A percentile compares a stretch with the other conserved stretches of the same genome.
phyloP scores from a whole-genome alignment of 345 rosid species.

The Eucalyptus tenuipes region DNA sequence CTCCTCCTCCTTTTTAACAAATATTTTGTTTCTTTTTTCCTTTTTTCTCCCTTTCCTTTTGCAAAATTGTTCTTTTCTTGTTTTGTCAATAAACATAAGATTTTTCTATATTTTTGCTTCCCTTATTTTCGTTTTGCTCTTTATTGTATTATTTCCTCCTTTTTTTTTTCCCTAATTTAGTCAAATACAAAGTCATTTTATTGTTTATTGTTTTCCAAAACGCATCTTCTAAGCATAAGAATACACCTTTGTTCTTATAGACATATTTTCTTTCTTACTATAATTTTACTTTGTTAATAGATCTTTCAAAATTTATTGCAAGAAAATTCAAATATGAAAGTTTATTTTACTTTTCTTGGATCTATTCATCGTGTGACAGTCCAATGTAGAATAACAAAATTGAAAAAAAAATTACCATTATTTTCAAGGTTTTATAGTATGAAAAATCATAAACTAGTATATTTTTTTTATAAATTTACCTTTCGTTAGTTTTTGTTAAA shows the following conservation, averaged over 20 bases:
- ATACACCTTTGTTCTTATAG: background rate
- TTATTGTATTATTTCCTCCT: too few relatives aligned
- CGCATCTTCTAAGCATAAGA: background rate
- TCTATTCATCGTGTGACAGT: background rate
- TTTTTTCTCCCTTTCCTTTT: too few relatives aligned
- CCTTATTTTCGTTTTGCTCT: background rate
- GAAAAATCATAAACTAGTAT: too few relatives aligned
- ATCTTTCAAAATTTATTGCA: background rate
- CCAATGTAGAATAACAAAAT: background rate
- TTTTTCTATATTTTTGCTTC: background rate
- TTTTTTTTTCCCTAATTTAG: too few relatives aligned
- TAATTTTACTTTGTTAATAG: background rate
- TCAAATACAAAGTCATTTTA: background rate
- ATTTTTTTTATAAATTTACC: too few relatives aligned
- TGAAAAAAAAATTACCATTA: too few relatives aligned
- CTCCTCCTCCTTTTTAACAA: background rate
- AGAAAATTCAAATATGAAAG: background rate
- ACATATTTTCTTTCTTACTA: background rate
- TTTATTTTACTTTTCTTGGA: background rate
- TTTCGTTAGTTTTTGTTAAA: too few relatives aligned
- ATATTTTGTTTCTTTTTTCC: too few relatives aligned
- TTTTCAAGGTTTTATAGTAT: too few relatives aligned
- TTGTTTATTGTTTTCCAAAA: background rate
- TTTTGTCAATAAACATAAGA: background rate
- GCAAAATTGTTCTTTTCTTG: background rate